A percentile compares a stretch with the other conserved stretches of the same genome.
These are phyloP conservation scores for Termitomyces bulborhizus DNA, from an alignment of 768 basidiomycete genomes.

Conservation along the genomic window DNA sequence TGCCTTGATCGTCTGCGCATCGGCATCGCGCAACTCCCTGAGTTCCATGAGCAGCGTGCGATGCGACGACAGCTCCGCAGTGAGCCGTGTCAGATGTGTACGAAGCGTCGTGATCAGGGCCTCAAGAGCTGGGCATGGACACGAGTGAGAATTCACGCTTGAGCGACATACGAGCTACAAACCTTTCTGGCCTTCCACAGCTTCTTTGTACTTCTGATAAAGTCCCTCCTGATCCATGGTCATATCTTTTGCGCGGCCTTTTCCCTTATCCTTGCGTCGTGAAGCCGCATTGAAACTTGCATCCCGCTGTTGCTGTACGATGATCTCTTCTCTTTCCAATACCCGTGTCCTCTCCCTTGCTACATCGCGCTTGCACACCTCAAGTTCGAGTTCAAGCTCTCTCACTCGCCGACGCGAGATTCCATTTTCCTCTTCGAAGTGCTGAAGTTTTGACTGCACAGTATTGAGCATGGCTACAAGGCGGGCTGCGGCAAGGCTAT, in stretches of 20 bases:
- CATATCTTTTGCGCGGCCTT: conserved; percentile 24
- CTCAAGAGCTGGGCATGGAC: conserved; percentile 58
- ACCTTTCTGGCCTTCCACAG: conserved; percentile 90
- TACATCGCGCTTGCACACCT: conserved; percentile 77
- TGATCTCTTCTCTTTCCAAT: conserved; percentile 47
- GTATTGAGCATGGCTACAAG: conserved; percentile 53
- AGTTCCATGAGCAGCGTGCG: conserved; percentile 64
- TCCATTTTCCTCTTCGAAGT: conserved; percentile 77
- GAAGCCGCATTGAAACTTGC: conserved; percentile 15
- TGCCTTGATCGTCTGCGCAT: conserved; percentile 47
- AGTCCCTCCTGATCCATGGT: conserved; percentile 31
- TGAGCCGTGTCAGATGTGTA: conserved; percentile 70
- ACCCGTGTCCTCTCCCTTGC: conserved; percentile 61
- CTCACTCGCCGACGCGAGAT: conserved; percentile 77
- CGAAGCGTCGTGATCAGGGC: conserved; percentile 70
- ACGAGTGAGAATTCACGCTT: conserved; percentile 17
- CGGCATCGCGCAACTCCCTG: conserved; percentile 55
- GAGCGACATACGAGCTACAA: conserved; percentile 8
- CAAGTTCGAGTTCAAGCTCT: conserved; percentile 84
- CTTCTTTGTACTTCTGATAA: conserved; percentile 59
- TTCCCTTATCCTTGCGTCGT: conserved; percentile 31
- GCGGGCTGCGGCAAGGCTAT: conserved; percentile 36
- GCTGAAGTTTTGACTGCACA: conserved; percentile 62
- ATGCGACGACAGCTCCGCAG: conserved; percentile 73
- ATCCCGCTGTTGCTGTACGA: conserved; percentile 29